Evolutionary conservation across 305 asterid genomes (phyloP), one percentile per base, ranked within the genome.

Genomic region (Rubia balearica): DNA sequence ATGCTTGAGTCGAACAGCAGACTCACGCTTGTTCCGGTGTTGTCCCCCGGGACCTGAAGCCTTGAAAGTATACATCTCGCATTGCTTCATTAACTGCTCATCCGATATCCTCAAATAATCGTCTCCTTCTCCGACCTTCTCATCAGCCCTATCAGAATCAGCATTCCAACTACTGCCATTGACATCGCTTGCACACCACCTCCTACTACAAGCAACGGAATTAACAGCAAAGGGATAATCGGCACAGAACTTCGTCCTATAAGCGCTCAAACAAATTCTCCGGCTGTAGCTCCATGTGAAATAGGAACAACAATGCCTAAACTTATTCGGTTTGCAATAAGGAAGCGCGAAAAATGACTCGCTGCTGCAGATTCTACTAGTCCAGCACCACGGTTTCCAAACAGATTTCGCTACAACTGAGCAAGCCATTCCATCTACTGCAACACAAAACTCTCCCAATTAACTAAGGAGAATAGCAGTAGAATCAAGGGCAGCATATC

Each of bases 1-100:
- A 80, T 92, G 98, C 87, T 90, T 92, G 73, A 92, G 83, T 71
- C 98, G 98, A 78, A 92, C 98, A 61, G 98, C 94, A 45, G 98
- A 82, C 78, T 92, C 98, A 13, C 96, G 86, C 86, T 92, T 92
- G 84, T 90, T 90, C 51, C 98, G 97, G 83, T 92, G 98, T 77
- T 92, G 98, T 46, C 98, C 98, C 41, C 98, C 98, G 1, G 97
- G 97, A 60, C 98, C 98, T 2, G 97, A 90, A 43, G 89, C 79
- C 82, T 85, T 92, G 78, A 76, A 92, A 70, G 98, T 90, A 71
- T 69, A 83, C 93, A 89, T 84, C 79, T 92, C 95, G 42, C 97
- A 92, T 73, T 87, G 96, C 70, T 85, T 83, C 83, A 92, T 46
- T 56, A 56, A 56, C 61, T 56, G 61, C 30, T 56, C 61, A 24